Conservation (phyloP, 495 filamentous ascomycete genomes). For the Collariella sp. region DNA sequence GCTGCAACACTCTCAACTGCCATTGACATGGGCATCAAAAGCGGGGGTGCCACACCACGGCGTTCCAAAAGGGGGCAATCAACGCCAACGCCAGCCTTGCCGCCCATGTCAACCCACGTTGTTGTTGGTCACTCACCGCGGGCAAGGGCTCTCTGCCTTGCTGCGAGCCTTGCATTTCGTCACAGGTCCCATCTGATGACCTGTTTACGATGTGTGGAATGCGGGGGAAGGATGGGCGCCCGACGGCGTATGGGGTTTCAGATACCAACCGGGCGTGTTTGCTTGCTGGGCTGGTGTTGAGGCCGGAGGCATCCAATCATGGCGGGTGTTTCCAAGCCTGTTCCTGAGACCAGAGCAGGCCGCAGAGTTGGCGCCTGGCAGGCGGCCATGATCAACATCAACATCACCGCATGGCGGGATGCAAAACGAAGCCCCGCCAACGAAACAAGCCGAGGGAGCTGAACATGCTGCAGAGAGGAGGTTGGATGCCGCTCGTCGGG, state of each 20-base stretch:
- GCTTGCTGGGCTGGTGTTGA: neutral
- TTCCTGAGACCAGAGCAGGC: neutral
- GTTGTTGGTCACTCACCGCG: conserved; percentile 2
- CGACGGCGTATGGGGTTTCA: conserved; percentile 6
- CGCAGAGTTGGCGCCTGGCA: neutral
- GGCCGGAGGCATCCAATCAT: neutral
- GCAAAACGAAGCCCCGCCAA: neutral
- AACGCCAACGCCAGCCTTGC: neutral
- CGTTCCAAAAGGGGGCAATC: neutral
- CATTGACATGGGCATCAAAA: neutral
- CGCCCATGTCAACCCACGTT: conserved; percentile 1
- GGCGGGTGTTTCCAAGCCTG: neutral
- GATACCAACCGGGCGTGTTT: neutral
- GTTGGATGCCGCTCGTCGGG: neutral
- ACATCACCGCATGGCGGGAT: neutral
- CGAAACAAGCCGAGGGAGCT: neutral
- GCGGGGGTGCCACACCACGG: neutral
- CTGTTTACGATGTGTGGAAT: conserved; percentile 1
- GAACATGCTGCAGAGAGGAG: neutral
- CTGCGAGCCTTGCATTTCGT: conserved; percentile 1
- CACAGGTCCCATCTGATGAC: conserved; percentile 3
- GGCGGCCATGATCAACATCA: neutral
- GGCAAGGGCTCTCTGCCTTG: neutral
- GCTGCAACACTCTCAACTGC: neutral
- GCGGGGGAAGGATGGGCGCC: conserved; percentile 17